Conservation (phyloP, 2,329 filamentous ascomycete species). For the Trichoderma koningiopsis region DNA sequence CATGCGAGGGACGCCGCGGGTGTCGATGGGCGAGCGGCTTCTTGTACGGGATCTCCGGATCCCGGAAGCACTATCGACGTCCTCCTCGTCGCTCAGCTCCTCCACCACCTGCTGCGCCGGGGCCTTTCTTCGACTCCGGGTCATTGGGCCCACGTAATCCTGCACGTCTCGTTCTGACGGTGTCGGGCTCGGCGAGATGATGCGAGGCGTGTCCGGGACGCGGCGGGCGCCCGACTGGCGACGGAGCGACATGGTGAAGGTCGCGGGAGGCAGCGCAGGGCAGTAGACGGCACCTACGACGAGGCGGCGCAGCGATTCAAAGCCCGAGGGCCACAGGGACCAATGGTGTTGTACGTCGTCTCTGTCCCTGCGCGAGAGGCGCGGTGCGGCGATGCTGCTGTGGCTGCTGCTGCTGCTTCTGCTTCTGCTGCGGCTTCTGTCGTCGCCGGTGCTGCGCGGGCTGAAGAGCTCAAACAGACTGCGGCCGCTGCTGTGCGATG, state of each 20-base stretch:
- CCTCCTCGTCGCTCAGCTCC: conserved; percentile 53
- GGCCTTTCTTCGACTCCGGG: conserved; percentile 69
- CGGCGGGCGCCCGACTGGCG: conserved; percentile 45
- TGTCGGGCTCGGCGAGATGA: conserved; percentile 86
- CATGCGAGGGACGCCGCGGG: conserved; percentile 55
- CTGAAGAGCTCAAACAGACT: conserved; percentile 24
- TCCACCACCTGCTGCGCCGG: conserved; percentile 61
- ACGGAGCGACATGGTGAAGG: conserved; percentile 55
- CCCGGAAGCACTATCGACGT: conserved; percentile 43
- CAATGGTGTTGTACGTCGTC: conserved; percentile 44
- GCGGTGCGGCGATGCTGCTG: conserved; percentile 29
- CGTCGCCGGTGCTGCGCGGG: conserved; percentile 4
- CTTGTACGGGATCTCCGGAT: conserved; percentile 67
- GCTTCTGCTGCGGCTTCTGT: neutral
- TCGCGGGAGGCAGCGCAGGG: conserved; percentile 63
- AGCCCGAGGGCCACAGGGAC: conserved; percentile 50
- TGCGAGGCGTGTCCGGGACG: conserved; percentile 78
- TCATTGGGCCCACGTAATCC: conserved; percentile 70
- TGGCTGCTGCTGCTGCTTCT: neutral
- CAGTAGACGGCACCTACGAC: conserved; percentile 59
- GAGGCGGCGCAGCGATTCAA: conserved; percentile 51
- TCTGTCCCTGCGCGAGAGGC: conserved; percentile 51
- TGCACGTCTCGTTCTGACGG: conserved; percentile 39
- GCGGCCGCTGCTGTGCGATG: conserved; percentile 33
- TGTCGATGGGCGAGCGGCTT: conserved; percentile 67